Percentiles rank a stretch among this genome's conserved stretches.
Evolutionary conservation across 305 asterid genomes (phyloP).

Genomic region (Caryopteris hybrid): DNA sequence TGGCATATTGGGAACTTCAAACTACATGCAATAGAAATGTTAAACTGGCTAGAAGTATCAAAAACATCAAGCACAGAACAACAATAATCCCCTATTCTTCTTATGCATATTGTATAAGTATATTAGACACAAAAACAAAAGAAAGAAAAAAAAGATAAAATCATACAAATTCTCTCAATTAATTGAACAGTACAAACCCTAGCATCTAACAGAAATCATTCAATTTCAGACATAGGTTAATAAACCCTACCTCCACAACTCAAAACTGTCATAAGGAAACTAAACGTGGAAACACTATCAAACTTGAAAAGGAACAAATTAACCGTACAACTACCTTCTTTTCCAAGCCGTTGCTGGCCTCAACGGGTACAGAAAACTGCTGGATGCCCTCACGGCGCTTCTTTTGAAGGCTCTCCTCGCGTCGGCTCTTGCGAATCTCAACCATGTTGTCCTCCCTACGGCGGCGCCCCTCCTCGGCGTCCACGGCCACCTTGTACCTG

Average conservation of each 20-base stretch:
- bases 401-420: constrained; percentile 89
- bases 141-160: background rate
- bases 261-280: background rate
- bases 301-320: background rate
- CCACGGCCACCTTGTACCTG: constrained; percentile 87
- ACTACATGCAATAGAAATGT: background rate
- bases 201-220: background rate
- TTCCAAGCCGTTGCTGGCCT: constrained; percentile 39
- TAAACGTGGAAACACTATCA: background rate
- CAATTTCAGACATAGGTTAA: constrained; percentile 4
- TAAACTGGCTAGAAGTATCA: background rate
- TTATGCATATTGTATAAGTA: background rate
- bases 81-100: background rate
- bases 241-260: background rate
- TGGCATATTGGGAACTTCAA: background rate
- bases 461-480: constrained; percentile 92
- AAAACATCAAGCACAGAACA: background rate
- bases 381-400: constrained; percentile 75
- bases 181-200: constrained; percentile 14
- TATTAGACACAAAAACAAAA: background rate
- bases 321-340: constrained; percentile 43
- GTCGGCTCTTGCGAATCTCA: constrained; percentile 82
- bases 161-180: background rate
- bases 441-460: constrained; percentile 94
- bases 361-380: constrained; percentile 47